phyloP scores from a whole-genome alignment of 2,329 filamentous ascomycete genomes.

The Elsinoe arachidis region DNA sequence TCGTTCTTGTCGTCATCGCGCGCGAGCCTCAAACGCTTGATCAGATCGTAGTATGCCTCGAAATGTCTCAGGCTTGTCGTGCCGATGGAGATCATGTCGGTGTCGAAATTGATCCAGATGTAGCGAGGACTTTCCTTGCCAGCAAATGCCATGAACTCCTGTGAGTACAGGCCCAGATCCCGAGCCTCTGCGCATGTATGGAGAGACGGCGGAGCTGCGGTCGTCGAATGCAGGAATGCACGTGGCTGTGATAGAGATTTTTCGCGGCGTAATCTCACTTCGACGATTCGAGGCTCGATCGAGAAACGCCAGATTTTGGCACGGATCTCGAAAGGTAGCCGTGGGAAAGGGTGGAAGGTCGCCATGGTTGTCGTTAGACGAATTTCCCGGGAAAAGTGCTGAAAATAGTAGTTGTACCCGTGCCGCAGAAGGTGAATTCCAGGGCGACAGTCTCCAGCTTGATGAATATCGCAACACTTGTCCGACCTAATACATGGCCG shows the following conservation, averaged over 20 bases:
- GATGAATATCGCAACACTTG: neutral
- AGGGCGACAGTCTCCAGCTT: no score
- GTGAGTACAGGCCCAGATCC: neutral
- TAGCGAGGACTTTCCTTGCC: neutral
- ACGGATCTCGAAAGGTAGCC: neutral
- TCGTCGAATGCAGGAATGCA: neutral
- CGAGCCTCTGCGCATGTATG: neutral
- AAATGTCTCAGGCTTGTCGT: neutral
- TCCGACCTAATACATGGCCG: neutral
- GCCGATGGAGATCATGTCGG: neutral
- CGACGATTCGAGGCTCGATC: neutral
- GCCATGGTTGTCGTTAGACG: neutral
- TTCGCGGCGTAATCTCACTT: neutral
- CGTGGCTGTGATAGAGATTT: neutral
- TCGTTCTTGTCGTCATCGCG: neutral
- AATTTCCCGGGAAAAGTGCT: neutral
- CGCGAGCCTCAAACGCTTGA: neutral
- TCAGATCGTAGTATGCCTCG: neutral
- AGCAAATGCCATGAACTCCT: neutral
- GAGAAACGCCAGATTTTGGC: neutral
- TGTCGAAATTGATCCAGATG: neutral
- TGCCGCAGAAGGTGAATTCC: neutral
- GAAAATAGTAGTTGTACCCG: neutral
- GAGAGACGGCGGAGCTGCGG: neutral
- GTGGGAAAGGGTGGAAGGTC: neutral